Evolutionary conservation across 2,329 filamentous ascomycete genomes (phyloP), one percentile per base, ranked within the genome.

Genomic region (Alternaria triticina): DNA sequence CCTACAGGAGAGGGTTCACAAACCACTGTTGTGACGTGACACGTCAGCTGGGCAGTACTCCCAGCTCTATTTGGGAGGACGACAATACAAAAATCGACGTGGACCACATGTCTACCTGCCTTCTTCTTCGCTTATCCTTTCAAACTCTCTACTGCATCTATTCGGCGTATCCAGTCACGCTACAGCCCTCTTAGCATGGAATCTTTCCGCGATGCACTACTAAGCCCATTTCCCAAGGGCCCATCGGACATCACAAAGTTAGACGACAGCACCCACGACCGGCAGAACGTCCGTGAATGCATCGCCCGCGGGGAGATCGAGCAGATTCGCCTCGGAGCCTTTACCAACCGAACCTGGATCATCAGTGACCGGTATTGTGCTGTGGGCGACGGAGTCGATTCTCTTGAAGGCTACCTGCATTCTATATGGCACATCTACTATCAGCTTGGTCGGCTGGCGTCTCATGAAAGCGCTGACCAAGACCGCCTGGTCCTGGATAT

Each of bases 401-500:
- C 33, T 36, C 33, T 36, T 36, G 33, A 36, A 36, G 45, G 55
- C 44, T 56, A 65, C 46, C 45, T 65, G 7, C 59, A 57, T 45
- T 65, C 59, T 5, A n/a, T 61, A 10, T 65, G 62, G 59, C 25
- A 65, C n/a, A 57, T 62, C 6, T 65, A 65, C 33, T 59, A 59
- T 46, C 51, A 62, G 33, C 46, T 57, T 15, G 20, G 45, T 13
- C 30, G 22, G 17, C 46, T 49, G 10, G 36, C 47, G n/a, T 56
- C 63, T 8, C 56, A 65, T 12, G 56, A 62, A 28, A 60, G 49
- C 12, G 15, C 33, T 17, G 43, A 54, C 13, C 59, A 65, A 9
- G 63, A 63, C 44, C 55, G 63, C 51, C 28, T 65, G 13, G 59
- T 65, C 11, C 59, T 65, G 6, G 59, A 64, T 50, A 60, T 64